Evolutionary conservation across 495 filamentous ascomycete species (phyloP), one percentile per base, ranked within the genome.

Genomic region (Penicillium odoratum): DNA sequence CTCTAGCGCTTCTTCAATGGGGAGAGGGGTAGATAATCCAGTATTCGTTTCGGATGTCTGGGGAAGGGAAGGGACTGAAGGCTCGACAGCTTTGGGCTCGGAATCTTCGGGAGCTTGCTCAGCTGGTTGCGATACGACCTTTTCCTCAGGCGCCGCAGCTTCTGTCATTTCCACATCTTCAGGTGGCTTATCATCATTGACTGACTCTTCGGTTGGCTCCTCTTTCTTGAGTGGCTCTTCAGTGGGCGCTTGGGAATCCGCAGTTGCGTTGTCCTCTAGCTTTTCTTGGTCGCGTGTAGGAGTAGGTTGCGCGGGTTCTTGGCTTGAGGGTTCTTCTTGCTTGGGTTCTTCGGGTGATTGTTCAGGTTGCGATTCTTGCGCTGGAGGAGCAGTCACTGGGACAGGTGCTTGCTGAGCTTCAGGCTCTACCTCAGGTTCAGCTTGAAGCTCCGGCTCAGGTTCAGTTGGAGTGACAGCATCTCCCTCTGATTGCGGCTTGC

Each of bases 1-100:
- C 46, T 88, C 85, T 31, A 74, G 29, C 18, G 69, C 48, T 40
- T 74, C 75, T 55, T 76, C 72, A 1, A 61, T 25, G 13, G 68
- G 68, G 7, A 77, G 59, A 26, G 74, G 69, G 11, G 73, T 74
- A 1, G 74, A 73, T 18, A 74, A 26, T 34, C 43, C 70, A 0
- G 73, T 76, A 28, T 63, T 67, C 15, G 51, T 51, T 28, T 65
- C 73, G 0, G 73, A 69, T 21, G 64, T 48, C 7, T 61, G 64
- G 33, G 55, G 21, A 21, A 56, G 58, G 3, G 64, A 46, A 5
- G 49, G 57, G 9, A 54, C 56, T 8, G 36, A 43, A 5, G 54
- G 60, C 56, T 72, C 70, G 30, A 55, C 49, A 28, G 61, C n/a
- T 10, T 57, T 59, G 3, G 55, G 53, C 40, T 61, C 62, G 38